Evolutionary conservation across 2,329 filamentous ascomycete species (phyloP), one percentile per base, ranked within the genome.

Genomic region (Aspergillus clavatus): DNA sequence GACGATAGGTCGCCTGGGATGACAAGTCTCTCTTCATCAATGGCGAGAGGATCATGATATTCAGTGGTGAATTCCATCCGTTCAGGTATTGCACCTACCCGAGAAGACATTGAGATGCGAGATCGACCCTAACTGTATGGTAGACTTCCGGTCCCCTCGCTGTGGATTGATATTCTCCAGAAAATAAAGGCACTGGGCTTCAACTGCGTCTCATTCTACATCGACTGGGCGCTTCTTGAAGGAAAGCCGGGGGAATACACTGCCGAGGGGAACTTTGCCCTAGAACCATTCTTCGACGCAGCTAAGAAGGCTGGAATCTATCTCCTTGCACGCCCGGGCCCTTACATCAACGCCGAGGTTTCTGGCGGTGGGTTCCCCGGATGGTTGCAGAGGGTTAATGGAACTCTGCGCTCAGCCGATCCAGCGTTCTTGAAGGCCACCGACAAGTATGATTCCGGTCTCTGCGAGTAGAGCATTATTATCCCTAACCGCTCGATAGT

Each of bases 161-260:
- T 86, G 4, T 83, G 83, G 72, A 72, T 86, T 7, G 87, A 91
- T 53, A 61, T 91, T 2, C 84, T 94, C 55, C 83, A 93, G 58
- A 94, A 94, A 67, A 81, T 91, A 64, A 89, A 86, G 65, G 83
- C 86, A 0, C 68, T 89, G 1, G 88, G 88, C 0, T 90, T 89
- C 68, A 91, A 86, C 56, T 78, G 80, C 36, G 84, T 90, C 1
- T 89, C 85, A 0, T 89, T 90, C 63, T 91, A 91, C 58, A 74
- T 83, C 5, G 78, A 89, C 56, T 94, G 87, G 88, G 85, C 84
- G 3, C 70, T 91, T 2, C 65, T 89, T 0, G 87, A 93, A 62
- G 86, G 85, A 2, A 83, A 84, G 47, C 81, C 75, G 0, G 87
- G 86, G 1, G 72, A 80, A 3, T 89, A 88, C 57, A 73, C 72